phyloP scores from a whole-genome alignment of 257 asterid genomes.

The Solanum lycopersicoides region DNA sequence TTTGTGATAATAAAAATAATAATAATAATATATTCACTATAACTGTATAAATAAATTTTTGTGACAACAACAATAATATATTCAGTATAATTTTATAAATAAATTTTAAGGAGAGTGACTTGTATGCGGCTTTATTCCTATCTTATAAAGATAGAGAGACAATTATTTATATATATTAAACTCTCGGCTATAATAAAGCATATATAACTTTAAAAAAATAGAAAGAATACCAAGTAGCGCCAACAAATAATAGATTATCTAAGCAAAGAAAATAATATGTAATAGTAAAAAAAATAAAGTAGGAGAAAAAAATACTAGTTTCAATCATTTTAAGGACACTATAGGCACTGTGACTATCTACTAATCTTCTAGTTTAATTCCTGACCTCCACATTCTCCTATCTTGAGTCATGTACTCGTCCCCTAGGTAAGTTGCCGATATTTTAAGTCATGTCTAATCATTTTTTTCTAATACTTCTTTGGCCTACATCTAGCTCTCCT shows the following conservation, averaged over 20 bases:
- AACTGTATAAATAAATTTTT: no score
- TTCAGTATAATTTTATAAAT: no score
- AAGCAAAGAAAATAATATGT: no score
- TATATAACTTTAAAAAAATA: no score
- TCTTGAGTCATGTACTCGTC: background rate
- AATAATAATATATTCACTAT: no score
- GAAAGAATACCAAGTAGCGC: background rate
- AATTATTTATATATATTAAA: no score
- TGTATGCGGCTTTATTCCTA: fast-evolving
- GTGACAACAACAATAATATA: background rate
- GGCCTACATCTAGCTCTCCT: no score
- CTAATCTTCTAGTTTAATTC: background rate
- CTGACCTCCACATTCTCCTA: background rate
- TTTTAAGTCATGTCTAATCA: no score
- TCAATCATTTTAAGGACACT: no score
- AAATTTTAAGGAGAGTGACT: fast-evolving
- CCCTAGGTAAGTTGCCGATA: background rate
- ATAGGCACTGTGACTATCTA: background rate
- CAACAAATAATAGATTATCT: background rate
- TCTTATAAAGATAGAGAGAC: background rate
- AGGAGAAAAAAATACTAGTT: background rate
- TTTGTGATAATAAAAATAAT: no score
- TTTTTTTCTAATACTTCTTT: no score
- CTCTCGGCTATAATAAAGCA: background rate
- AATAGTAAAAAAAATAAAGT: no score